A percentile compares a stretch with the other conserved stretches of the same genome.
Evolutionary conservation across 2,329 filamentous ascomycete genomes (phyloP).

Genomic region (Diplodia mutila): DNA sequence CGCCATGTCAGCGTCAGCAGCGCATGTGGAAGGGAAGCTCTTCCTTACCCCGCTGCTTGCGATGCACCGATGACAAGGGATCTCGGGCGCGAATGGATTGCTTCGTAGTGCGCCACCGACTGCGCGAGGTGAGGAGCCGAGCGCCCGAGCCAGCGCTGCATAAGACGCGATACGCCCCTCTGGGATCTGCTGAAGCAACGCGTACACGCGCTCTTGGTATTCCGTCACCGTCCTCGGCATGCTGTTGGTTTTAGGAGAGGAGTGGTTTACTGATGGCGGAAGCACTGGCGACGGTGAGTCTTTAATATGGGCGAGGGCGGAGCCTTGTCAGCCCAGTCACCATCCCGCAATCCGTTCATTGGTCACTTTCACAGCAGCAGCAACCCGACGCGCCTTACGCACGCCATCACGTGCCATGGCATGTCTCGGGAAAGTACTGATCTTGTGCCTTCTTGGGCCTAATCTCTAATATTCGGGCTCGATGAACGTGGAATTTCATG

Average conservation of each 20-base stretch:
- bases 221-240: slow-evolving; percentile 36
- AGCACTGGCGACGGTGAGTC: neutral
- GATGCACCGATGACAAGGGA: slow-evolving; percentile 82
- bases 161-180: slow-evolving; percentile 77
- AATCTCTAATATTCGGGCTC: neutral
- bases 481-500: too few relatives aligned
- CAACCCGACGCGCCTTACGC: neutral
- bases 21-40: too few relatives aligned
- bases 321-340: neutral
- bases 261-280: neutral
- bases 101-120: slow-evolving; percentile 75
- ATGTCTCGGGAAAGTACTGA: too few relatives aligned
- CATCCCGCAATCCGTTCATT: neutral
- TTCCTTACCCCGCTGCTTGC: slow-evolving; percentile 68
- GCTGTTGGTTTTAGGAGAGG: neutral
- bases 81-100: slow-evolving; percentile 81
- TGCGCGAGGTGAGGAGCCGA: slow-evolving; percentile 73
- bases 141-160: slow-evolving; percentile 67
- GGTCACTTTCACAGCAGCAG: slow-evolving; percentile 6
- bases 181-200: slow-evolving; percentile 76
- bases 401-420: slow-evolving; percentile 1
- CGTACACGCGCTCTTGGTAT: slow-evolving; percentile 61
- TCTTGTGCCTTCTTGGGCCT: too few relatives aligned
- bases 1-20: slow-evolving; percentile 2
- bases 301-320: neutral